These are phyloP conservation scores for Letharia lupina DNA, from an alignment of 495 filamentous ascomycete species.

Conservation along the genomic window DNA sequence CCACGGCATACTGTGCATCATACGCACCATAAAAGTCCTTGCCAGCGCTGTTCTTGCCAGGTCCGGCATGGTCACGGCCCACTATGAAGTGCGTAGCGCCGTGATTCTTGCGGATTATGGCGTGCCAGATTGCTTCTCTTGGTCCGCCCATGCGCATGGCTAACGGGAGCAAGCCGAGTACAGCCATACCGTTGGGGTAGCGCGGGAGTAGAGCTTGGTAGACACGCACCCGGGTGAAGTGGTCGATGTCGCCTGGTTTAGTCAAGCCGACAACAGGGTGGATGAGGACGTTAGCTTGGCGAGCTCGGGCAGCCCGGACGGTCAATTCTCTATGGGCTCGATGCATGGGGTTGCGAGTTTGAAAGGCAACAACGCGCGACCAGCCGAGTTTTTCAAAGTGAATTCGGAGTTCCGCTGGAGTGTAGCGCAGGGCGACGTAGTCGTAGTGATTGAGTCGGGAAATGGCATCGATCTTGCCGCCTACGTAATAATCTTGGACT, in stretches of 20 bases:
- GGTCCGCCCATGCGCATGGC: slow-evolving; percentile 99
- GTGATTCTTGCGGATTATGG: slow-evolving; percentile 99
- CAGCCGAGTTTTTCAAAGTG: slow-evolving; percentile 99
- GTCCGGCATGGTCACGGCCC: slow-evolving; percentile 93
- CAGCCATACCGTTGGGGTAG: slow-evolving; percentile 99
- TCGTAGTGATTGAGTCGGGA: slow-evolving; percentile 96
- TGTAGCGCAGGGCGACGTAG: slow-evolving; percentile 93
- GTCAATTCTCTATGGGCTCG: slow-evolving; percentile 95
- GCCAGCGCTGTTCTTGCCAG: slow-evolving; percentile 92
- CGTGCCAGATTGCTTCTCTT: slow-evolving; percentile 98
- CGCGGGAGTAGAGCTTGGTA: slow-evolving; percentile 95
- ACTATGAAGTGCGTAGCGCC: slow-evolving; percentile 99
- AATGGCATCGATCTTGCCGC: slow-evolving; percentile 90
- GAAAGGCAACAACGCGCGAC: slow-evolving; percentile 94
- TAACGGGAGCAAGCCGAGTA: slow-evolving; percentile 86
- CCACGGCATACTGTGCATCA: slow-evolving; percentile 94
- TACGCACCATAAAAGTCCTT: slow-evolving; percentile 97
- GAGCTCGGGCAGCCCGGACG: slow-evolving; percentile 86
- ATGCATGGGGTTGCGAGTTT: slow-evolving; percentile 98
- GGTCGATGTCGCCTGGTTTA: slow-evolving; percentile 98
- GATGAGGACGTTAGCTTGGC: slow-evolving; percentile 97
- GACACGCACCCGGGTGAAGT: slow-evolving; percentile 97
- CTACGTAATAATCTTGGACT: slow-evolving; percentile 81
- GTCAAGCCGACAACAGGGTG: slow-evolving; percentile 97
- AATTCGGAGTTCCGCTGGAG: slow-evolving; percentile 84